phyloP scores from a whole-genome alignment of 208 protist genomes.

The Leishmania tarentolae region DNA sequence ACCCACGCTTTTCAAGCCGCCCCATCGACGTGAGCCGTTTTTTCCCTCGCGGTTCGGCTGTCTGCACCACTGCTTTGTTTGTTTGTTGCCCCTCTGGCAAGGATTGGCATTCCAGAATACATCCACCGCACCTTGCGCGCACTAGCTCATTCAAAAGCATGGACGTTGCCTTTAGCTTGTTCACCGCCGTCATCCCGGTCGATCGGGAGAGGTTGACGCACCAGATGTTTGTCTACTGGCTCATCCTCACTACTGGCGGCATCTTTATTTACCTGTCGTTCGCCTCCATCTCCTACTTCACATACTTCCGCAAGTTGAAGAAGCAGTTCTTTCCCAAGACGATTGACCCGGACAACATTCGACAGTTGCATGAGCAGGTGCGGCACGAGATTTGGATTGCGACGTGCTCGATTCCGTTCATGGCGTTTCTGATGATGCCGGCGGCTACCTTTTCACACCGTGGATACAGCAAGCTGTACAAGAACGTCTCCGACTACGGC shows the following conservation, averaged over 20 bases:
- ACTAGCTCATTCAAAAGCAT: conserved; percentile 16
- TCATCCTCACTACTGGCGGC: conserved; percentile 70
- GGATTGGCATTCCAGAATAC: background rate
- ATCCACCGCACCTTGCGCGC: background rate
- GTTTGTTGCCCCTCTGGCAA: background rate
- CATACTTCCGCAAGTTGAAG: conserved; percentile 55
- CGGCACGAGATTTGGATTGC: conserved; percentile 80
- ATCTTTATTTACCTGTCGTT: conserved; percentile 62
- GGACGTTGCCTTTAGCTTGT: conserved; percentile 71
- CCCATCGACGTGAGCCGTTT: background rate
- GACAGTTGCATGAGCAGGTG: conserved; percentile 55
- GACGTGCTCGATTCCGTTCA: conserved; percentile 74
- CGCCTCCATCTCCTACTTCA: conserved; percentile 56
- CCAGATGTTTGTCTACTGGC: conserved; percentile 74
- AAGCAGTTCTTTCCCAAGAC: conserved; percentile 77
- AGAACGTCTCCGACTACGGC: conserved; percentile 81
- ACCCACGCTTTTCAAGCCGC: background rate
- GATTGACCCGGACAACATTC: conserved; percentile 49
- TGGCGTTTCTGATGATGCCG: conserved; percentile 79
- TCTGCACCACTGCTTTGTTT: background rate
- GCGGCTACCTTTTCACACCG: conserved; percentile 68
- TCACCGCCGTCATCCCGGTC: conserved; percentile 59
- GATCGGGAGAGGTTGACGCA: conserved; percentile 52
- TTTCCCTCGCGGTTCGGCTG: background rate
- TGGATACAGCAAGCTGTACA: conserved; percentile 82